Conservation (phyloP, 305 asterid genomes). For the Fraxinus angustifolia region DNA sequence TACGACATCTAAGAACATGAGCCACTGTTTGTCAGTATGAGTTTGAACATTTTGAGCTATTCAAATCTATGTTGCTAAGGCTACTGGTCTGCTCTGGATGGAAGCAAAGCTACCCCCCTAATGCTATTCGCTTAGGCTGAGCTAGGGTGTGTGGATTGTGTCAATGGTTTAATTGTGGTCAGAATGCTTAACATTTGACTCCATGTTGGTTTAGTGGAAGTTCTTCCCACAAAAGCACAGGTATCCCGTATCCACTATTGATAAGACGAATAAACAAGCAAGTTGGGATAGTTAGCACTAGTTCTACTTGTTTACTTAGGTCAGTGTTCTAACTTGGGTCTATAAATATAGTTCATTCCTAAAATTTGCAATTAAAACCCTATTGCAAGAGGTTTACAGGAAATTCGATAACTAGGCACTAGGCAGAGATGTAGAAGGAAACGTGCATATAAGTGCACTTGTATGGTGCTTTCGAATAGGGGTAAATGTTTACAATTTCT, state of each 20-base stretch:
- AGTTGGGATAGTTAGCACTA: neutral
- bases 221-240: neutral
- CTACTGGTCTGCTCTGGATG: neutral
- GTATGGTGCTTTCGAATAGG: neutral
- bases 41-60: neutral
- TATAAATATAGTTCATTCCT: neutral
- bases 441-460: neutral
- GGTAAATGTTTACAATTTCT: neutral
- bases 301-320: neutral
- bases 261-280: no score
- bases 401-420: neutral
- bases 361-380: neutral
- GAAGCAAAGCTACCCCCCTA: neutral
- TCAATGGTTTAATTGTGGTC: neutral
- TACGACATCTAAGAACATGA: neutral
- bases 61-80: neutral
- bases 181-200: neutral
- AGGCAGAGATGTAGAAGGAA: neutral
- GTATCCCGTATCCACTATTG: neutral
- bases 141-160: neutral
- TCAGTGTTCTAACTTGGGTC: neutral
- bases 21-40: neutral
- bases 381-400: neutral
- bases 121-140: neutral
- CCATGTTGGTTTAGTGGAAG: neutral